Base-by-base conservation (phyloP, 2,329 filamentous ascomycete genomes). In the Paecilomyces niveus region DNA sequence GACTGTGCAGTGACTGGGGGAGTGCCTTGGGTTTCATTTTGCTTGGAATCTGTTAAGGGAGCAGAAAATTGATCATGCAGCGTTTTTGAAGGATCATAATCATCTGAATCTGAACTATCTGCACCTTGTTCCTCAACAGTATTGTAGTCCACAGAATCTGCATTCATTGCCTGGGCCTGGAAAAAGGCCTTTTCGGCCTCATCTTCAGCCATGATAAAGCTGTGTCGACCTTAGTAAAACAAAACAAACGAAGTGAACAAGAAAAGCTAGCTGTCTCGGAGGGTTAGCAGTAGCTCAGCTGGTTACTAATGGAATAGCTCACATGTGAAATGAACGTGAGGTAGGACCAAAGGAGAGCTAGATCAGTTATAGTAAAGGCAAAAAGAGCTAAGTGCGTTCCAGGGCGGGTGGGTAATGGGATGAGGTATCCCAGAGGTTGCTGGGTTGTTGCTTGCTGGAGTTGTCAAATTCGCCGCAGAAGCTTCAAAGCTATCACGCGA, bases 101-200 rank as follows among this genome's bases (percentile, higher is more conserved):
- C 85, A 74, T 83, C 79, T 68, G 81, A 79, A 68, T 78, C 77
- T 67, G 76, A 80, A 73, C 79, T 79, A 74, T 80, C 80, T 75
- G 80, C 73, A 70, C 73, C 77, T 72, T 81, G 78, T 69, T 76
- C 78, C 80, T 81, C 84, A 64, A 77, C 70, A 71, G 69, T 72
- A 69, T 75, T 75, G 63, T 68, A 65, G 61, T 67, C 61, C 63
- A 69, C 66, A 64, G 68, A 71, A 50, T 74, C 71, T 59, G 72
- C 71, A 64, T 78, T 76, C 64, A 73, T 69, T 57, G 72, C 67
- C 72, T 83, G 79, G 50, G 78, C 76, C 65, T 77, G 72, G 60
- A 83, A 77, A 65, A 82, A 83, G 61, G 80, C 80, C 60, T 77
- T 73, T 70, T 83, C 81, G 59, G 78, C 75, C 66, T 81, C 80